Evolutionary conservation across 73 alveolate species (phyloP).

Genomic region (Tetrahymena borealis): DNA sequence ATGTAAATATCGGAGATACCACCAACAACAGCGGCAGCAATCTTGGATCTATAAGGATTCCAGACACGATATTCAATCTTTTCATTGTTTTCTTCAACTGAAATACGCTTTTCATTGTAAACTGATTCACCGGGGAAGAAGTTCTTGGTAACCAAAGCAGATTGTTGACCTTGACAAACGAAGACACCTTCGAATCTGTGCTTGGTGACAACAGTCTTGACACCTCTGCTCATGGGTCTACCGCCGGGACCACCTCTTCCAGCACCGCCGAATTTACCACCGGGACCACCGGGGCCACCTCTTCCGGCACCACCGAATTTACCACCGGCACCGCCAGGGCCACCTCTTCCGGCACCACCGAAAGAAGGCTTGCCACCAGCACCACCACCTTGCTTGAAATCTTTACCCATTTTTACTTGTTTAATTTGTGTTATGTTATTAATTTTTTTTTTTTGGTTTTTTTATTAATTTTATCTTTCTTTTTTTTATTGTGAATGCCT

Average conservation of each 20-base stretch:
- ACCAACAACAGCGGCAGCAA: slow-evolving; percentile 97
- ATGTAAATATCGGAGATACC: slow-evolving; percentile 90
- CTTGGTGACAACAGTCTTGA: slow-evolving; percentile 72
- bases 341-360: slow-evolving; percentile 72
- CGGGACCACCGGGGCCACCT: slow-evolving; percentile 57
- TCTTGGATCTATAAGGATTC: slow-evolving; percentile 99
- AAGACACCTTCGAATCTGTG: slow-evolving; percentile 92
- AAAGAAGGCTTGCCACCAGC: slow-evolving; percentile 44
- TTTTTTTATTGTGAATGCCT: background rate
- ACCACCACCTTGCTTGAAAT: slow-evolving; percentile 33
- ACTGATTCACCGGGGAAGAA: slow-evolving; percentile 96
- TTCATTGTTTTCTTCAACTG: slow-evolving; percentile 69
- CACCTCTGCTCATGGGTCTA: slow-evolving; percentile 68
- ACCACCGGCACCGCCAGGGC: slow-evolving; percentile 48
- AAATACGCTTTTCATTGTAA: slow-evolving; percentile 77
- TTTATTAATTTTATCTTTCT: background rate
- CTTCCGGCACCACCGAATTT: slow-evolving; percentile 52
- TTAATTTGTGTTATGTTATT: background rate
- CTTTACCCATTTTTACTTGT: slow-evolving; percentile 25
- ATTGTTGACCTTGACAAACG: slow-evolving; percentile 81
- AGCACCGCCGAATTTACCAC: slow-evolving; percentile 45
- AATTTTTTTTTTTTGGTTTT: background rate
- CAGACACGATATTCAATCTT: slow-evolving; percentile 98
- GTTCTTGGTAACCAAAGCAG: slow-evolving; percentile 89
- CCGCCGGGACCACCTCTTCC: slow-evolving; percentile 74